Base-by-base conservation (phyloP, 140 eudicot species). In the Oenanthe javanica region DNA sequence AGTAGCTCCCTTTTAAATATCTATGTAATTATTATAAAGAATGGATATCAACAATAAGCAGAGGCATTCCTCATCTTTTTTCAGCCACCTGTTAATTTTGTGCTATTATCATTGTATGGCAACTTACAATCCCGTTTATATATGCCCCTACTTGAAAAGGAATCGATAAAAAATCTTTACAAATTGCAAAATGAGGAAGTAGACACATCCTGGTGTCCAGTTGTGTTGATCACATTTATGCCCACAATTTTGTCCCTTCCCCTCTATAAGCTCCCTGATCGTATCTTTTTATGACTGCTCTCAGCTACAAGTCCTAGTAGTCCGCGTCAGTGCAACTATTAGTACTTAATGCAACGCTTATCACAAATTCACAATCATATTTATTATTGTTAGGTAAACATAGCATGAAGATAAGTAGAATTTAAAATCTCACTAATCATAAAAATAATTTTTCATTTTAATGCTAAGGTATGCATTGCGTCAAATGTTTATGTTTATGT, bases 11-110 rank as follows among this genome's bases (percentile, higher is more conserved):
- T 72, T 81, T 82, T 79, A 82, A 72, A 79, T 83, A 76, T 84
- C 76, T 78, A 74, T 54, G 82, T 76, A 57, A 36, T 2, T 36
- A 31, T 31, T 31, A 31, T 31, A 31, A 31, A 31, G 36, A 31
- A 31, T 27, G 82, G 71, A 80, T 25, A 25, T 45, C 79, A 83
- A 79, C 67, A 86, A 87, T 76, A 83, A 89, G 77, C 78, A 36
- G 83, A 71, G 72, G 67, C 54, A 73, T 86, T 83, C 66, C 57
- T 80, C 75, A 59, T 4, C 21, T 59, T 12, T 21, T 59, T 59
- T 19, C 31, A 21, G 67, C 67, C 21, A n/a, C 6, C 67, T 19
- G 3, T 7, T 21, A 5, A 6, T 8, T 19, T 21, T 59, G 31
- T 59, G 67, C 9, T 27, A 14, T 63, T 25, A 4, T 6, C 72